phyloP scores from a whole-genome alignment of 2,329 filamentous ascomycete species.

The Emmonsia crescens region DNA sequence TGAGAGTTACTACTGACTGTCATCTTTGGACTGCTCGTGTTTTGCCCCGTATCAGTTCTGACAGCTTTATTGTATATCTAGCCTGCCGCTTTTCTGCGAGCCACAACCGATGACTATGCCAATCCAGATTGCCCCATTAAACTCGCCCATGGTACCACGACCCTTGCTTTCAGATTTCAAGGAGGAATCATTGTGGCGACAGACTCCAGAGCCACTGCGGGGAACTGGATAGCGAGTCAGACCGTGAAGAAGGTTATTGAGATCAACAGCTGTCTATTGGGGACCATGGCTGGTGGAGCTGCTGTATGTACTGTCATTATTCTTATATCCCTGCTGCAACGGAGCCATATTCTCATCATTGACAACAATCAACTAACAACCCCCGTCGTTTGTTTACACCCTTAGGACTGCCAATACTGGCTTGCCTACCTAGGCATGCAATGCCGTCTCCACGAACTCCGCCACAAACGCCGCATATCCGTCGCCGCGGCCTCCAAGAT shows the following conservation, averaged over 20 bases:
- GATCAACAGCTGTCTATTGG: constrained; percentile 87
- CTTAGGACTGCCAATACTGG: constrained; percentile 96
- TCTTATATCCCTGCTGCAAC: neutral
- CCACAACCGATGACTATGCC: constrained; percentile 91
- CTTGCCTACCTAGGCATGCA: constrained; percentile 97
- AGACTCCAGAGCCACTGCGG: constrained; percentile 91
- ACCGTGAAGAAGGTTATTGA: constrained; percentile 99
- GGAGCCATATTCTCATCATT: neutral
- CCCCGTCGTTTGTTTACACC: neutral
- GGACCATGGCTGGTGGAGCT: constrained; percentile 96
- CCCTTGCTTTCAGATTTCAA: constrained; percentile 94
- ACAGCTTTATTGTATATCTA: constrained; percentile 37
- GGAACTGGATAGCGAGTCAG: constrained; percentile 99
- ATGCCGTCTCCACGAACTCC: constrained; percentile 96
- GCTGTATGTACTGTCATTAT: constrained; percentile 48
- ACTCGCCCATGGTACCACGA: constrained; percentile 97
- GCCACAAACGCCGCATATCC: constrained; percentile 96
- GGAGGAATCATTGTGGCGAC: constrained; percentile 97
- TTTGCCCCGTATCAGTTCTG: neutral
- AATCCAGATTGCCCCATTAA: constrained; percentile 98
- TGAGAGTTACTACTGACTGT: neutral
- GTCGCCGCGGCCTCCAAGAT: constrained; percentile 97
- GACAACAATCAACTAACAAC: neutral
- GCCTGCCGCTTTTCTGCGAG: constrained; percentile 89
- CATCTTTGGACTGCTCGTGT: neutral